Conservation (phyloP, 2,329 filamentous ascomycete species). For the Fusarium humuli region DNA sequence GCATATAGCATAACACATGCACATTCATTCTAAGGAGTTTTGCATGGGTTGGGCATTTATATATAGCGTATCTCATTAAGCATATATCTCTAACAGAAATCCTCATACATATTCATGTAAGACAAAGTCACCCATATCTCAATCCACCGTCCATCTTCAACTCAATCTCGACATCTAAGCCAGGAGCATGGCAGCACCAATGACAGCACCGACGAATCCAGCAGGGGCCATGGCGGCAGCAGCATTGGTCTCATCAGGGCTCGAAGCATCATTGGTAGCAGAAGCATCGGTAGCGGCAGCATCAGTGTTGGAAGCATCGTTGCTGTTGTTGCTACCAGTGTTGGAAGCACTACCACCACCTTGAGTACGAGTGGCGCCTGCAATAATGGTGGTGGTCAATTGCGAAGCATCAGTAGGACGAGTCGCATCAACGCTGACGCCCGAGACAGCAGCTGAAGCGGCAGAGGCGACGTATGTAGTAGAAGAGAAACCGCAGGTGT, state of each 20-base stretch:
- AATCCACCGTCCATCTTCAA: not conserved
- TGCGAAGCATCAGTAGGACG: slow-evolving; percentile 50
- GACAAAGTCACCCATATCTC: not conserved
- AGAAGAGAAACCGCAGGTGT: slow-evolving; percentile 51
- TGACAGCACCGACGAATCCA: slow-evolving; percentile 33
- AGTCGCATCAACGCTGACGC: slow-evolving; percentile 50
- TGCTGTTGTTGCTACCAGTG: slow-evolving; percentile 13
- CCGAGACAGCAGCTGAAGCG: slow-evolving; percentile 43
- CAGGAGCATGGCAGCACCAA: slow-evolving; percentile 38
- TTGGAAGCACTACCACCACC: slow-evolving; percentile 19
- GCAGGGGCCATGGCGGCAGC: slow-evolving; percentile 31
- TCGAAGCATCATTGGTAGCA: slow-evolving; percentile 23
- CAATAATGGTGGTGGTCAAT: slow-evolving; percentile 51
- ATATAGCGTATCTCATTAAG: slow-evolving; percentile 22
- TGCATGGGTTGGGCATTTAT: not conserved
- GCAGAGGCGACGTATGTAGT: slow-evolving; percentile 47
- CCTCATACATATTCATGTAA: not conserved
- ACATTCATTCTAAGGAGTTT: not conserved
- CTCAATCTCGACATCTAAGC: slow-evolving; percentile 14
- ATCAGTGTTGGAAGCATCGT: slow-evolving; percentile 1
- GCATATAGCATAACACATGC: not conserved
- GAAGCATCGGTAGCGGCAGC: slow-evolving; percentile 16
- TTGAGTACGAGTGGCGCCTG: slow-evolving; percentile 27
- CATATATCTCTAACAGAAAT: slow-evolving; percentile 5
- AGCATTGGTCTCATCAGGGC: slow-evolving; percentile 33